Evolutionary conservation across 148 eudicot species (phyloP), one percentile per base, ranked within the genome.

Genomic region (Chenopodium suecicum): DNA sequence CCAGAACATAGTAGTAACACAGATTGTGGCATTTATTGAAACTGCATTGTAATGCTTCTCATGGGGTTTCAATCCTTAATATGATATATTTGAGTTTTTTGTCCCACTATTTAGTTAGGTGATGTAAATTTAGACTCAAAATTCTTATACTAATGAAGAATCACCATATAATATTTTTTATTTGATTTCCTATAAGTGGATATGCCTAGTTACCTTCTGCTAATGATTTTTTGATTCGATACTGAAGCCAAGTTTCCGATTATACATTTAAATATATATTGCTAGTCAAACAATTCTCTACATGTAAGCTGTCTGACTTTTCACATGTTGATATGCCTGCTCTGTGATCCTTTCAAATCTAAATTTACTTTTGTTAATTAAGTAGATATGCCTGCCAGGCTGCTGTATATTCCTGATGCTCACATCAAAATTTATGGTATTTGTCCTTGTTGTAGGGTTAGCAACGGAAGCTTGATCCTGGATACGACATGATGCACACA

Each of bases 381-480:
- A 56, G 62, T 56, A 17, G 62, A 56, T 56, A 19, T 56, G 22
- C 22, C 16, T 56, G 62, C 19, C 16, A 14, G 3, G 5, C 16
- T 50, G 56, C 56, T 50, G 56, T 50, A 9, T 12, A 4, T 56
- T 56, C 62, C 4, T 56, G 62, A 16, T 48, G 62, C 19, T 72
- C 29, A 11, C 31, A 27, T 16, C 44, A 6, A 44, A 4, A 63
- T 76, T 27, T 19, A 25, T 48, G 22, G 31, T 32, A n/a, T 14
- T 52, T 20, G 9, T 67, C 41, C 22, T 67, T 25, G 8, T 66
- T 79, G 84, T 70, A 95, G 98, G 98, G 98, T 73, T 95, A 97
- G 98, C 98, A 95, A 74, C 88, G 97, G 81, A 95, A 95, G 86
- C 97, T 93, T 48, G 98, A 95, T 79, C 98, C 98, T 0, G 93